Percentiles rank a stretch among this genome's conserved stretches.
Evolutionary conservation across 2,329 filamentous ascomycete genomes (phyloP).

Genomic region (Emmonsia crescens): DNA sequence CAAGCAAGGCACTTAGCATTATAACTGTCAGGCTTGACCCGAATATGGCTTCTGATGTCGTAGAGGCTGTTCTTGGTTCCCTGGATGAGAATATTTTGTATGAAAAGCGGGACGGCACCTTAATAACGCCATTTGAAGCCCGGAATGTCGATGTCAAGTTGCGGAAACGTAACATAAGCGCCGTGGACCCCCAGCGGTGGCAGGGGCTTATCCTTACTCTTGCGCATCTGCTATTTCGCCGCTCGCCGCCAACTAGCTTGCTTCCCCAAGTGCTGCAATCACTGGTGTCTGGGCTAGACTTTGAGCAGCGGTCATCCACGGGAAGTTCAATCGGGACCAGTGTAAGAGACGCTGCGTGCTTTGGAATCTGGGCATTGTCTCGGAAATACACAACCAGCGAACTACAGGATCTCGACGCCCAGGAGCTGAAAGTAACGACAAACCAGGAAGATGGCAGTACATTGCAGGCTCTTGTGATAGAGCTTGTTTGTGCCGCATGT

Average conservation of each 20-base stretch:
- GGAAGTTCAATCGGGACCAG: constrained; percentile 81
- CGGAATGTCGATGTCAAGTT: constrained; percentile 27
- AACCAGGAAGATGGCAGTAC: constrained; percentile 34
- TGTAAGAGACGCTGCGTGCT: constrained; percentile 89
- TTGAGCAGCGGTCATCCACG: constrained; percentile 77
- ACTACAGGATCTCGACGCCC: constrained; percentile 50
- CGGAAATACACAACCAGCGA: constrained; percentile 76
- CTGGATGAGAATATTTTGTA: constrained; percentile 52
- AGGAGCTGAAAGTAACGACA: constrained; percentile 21
- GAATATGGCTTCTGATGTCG: constrained; percentile 74
- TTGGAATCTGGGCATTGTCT: constrained; percentile 88
- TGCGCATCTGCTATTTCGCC: constrained; percentile 73
- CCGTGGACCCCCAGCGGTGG: constrained; percentile 76
- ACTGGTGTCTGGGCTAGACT: constrained; percentile 67
- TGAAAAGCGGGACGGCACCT: constrained; percentile 36
- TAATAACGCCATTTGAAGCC: constrained; percentile 27
- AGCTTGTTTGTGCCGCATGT: constrained; percentile 70
- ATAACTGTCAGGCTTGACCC: constrained; percentile 68
- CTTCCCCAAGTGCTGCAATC: constrained; percentile 66
- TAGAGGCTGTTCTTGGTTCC: constrained; percentile 69
- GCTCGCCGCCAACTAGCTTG: constrained; percentile 61
- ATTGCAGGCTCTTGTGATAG: constrained; percentile 66
- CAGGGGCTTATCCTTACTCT: constrained; percentile 84
- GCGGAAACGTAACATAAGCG: constrained; percentile 50
- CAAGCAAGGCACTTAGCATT: constrained; percentile 84